Conservation (phyloP, 169 alveolate species). For the Plasmodium chabaudi region DNA sequence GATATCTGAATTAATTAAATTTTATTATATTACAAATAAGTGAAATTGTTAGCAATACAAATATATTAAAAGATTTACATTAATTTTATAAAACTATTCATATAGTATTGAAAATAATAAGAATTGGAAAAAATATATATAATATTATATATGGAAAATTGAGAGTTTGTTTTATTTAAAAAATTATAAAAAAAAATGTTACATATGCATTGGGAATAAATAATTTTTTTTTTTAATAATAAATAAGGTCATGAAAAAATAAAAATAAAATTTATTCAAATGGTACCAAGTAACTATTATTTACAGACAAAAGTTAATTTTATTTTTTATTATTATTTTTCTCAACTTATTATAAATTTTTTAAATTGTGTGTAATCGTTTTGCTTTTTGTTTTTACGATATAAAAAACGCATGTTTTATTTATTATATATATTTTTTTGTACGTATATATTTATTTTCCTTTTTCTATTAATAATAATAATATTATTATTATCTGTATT, state of each 20-base stretch:
- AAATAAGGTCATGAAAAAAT: background rate
- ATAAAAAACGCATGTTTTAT: background rate
- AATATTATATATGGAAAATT: too few species aligned
- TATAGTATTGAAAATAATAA: too few species aligned
- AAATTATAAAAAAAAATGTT: too few species aligned
- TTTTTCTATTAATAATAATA: background rate
- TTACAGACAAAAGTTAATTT: background rate
- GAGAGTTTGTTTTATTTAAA: too few species aligned
- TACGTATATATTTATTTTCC: background rate
- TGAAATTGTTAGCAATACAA: background rate
- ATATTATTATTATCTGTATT: background rate
- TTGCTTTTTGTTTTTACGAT: slow-evolving; percentile 1
- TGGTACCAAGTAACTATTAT: background rate
- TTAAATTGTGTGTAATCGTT: background rate
- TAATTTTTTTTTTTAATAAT: slow-evolving; percentile 3
- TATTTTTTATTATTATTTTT: background rate
- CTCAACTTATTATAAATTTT: background rate
- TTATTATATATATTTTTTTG: background rate
- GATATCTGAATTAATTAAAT: too few species aligned
- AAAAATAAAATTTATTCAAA: too few species aligned
- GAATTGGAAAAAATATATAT: too few species aligned
- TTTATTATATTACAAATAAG: slow-evolving; percentile 4
- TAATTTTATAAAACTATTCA: too few species aligned
- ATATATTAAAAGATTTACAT: too few species aligned
- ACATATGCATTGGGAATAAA: too few species aligned